Evolutionary conservation across 2,329 filamentous ascomycete species (phyloP), one percentile per base, ranked within the genome.

Genomic region (Phaeosphaeria sp.): DNA sequence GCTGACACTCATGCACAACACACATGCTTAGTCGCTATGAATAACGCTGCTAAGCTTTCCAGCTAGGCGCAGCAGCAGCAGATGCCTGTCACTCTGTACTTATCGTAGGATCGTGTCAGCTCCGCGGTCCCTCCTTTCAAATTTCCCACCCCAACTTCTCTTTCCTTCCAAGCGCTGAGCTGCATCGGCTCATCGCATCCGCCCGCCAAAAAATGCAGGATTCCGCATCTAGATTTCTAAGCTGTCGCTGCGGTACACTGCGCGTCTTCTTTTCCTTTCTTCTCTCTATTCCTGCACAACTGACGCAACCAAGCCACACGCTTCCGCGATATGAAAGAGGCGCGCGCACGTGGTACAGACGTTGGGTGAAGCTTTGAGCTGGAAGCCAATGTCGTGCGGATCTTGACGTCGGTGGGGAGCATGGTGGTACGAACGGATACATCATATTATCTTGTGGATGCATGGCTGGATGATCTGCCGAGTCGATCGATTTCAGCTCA

Each of bases 361-460:
- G 42, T 51, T 33, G 44, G 24, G 21, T 45, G 42, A 30, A 56
- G 53, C 42, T 47, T 55, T 50, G 13, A 15, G 47, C 17, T 46
- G 47, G 30, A 13, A 7, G 30, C n/a, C 3, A 36, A 13, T 13
- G 25, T 5, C 25, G 5, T 36, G 30, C 30, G 15, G 30, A 36
- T 36, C 30, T 36, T 36, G 5, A 36, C 30, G 30, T 36, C 30
- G 30, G 30, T 36, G 30, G 30, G 15, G 15, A 13, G 3, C 30
- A 6, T 6, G 3, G 11, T 36, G n/a, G n/a, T n/a, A n/a, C n/a
- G n/a, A n/a, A n/a, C n/a, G n/a, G 11, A 36, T 13, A 13, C 25
- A 36, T 3, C 3, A 13, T 13, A 13, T 13, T 13, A 13, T 36
- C 15, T 36, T 6, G 30, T 36, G 30, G 30, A 36, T 36, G 6